Conservation (phyloP, 371 early-diverging fungal species). For the Mucor ambiguus region DNA sequence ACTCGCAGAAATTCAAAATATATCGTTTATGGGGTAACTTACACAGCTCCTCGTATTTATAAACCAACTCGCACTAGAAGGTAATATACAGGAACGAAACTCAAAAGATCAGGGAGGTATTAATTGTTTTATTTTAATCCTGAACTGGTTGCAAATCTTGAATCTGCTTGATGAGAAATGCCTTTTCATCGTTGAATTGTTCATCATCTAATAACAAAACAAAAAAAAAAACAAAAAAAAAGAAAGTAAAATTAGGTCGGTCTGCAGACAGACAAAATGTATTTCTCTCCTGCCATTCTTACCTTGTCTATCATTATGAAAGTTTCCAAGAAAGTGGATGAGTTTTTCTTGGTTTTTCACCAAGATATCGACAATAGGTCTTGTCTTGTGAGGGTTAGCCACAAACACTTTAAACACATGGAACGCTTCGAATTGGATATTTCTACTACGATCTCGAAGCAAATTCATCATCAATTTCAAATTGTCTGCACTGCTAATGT, state of each 20-base stretch:
- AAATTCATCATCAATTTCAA: conserved; percentile 97
- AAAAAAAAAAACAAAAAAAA: no score
- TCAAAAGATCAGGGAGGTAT: neutral
- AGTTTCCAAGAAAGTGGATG: conserved; percentile 81
- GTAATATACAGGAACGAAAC: neutral
- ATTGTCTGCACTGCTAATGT: conserved; percentile 91
- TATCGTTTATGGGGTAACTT: neutral
- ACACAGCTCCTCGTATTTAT: neutral
- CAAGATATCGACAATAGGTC: conserved; percentile 90
- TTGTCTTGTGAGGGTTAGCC: conserved; percentile 96
- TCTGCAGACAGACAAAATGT: neutral
- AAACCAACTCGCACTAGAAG: neutral
- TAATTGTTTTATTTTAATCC: conserved; percentile 30
- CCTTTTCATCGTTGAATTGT: conserved; percentile 98
- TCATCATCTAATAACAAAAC: conserved; percentile 84
- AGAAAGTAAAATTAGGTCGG: neutral
- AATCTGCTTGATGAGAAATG: conserved; percentile 93
- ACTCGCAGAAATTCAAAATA: neutral
- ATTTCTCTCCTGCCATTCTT: conserved; percentile 13
- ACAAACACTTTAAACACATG: conserved; percentile 99
- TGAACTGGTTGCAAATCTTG: conserved; percentile 55
- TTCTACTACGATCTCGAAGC: conserved; percentile 90
- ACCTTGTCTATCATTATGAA: conserved; percentile 95
- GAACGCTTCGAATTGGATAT: conserved; percentile 99
- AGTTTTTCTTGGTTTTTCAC: conserved; percentile 92